Evolutionary conservation across 2,329 filamentous ascomycete species (phyloP), one percentile per base, ranked within the genome.

Genomic region (Pseudopithomyces chartarum): DNA sequence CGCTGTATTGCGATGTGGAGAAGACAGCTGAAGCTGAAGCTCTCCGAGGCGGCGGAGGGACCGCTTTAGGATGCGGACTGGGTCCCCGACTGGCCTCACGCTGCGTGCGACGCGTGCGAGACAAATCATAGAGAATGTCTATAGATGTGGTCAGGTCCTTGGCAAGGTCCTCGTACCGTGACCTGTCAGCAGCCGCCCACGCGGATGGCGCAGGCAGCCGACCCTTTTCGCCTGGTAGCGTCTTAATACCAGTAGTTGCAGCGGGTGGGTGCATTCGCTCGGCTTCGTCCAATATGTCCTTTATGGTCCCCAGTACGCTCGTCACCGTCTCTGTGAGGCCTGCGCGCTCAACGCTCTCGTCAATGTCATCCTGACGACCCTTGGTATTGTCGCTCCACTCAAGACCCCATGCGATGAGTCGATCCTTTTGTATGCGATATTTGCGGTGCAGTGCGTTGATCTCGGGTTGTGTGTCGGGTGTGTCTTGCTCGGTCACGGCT

Each of bases 221-320:
- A 57, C 69, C 70, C 59, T 79, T 76, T 55, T 79, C 68, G 45
- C 65, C 71, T 58, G 70, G 64, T 49, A 73, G 47, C 52, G 63
- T 65, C 61, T 73, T 73, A 39, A 52, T 61, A 23, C 62, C 74
- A 42, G 71, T 66, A 61, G 68, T 57, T 51, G 70, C 69, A 34
- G 68, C 68, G 47, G 67, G 67, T 82, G 86, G 79, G 84, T 89
- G 90, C 56, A 93, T 82, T 6, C 86, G 84, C 69, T 93, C 90
- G 1, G 88, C 88, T 73, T 93, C 90, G 55, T 89, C 88, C 43
- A 92, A 79, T 49, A 91, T 90, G 65, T 92, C 90, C 69, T 91
- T 91, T 70, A 93, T 92, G 48, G 89, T 92, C 15, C 85, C 85
- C 82, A 94, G 87, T 66, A 93, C 90, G 71, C 89, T 91, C 56